Conservation (phyloP, 2,329 filamentous ascomycete species). For the Lachnellula cervina region DNA sequence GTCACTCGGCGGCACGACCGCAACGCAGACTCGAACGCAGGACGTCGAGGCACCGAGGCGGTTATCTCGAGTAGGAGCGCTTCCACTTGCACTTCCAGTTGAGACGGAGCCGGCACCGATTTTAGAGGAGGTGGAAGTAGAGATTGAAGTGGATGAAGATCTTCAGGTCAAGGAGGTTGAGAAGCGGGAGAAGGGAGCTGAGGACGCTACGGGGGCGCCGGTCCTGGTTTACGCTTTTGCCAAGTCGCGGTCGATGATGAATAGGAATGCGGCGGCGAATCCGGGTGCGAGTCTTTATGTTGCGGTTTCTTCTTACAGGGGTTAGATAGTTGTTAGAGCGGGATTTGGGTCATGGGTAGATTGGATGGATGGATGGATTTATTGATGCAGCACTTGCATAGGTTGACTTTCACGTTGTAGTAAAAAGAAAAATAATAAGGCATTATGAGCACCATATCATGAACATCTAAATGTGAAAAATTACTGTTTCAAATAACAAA, state of each 20-base stretch:
- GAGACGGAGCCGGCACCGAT: not conserved
- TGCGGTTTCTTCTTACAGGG: not conserved
- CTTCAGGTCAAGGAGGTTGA: not conserved
- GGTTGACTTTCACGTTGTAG: too few relatives aligned
- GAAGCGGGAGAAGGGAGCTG: not conserved
- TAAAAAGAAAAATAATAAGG: too few relatives aligned
- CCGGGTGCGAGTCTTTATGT: not conserved
- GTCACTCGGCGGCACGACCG: too few relatives aligned
- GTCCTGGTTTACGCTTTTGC: not conserved
- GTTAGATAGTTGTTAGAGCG: not conserved
- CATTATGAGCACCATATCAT: too few relatives aligned
- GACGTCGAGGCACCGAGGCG: too few relatives aligned
- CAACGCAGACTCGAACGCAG: too few relatives aligned
- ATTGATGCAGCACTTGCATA: not conserved
- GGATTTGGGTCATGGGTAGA: not conserved
- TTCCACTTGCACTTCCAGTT: not conserved
- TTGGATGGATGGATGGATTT: not conserved
- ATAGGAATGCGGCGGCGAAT: not conserved
- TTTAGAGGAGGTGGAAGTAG: not conserved
- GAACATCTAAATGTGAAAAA: too few relatives aligned
- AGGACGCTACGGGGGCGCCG: not conserved
- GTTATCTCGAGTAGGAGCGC: not conserved
- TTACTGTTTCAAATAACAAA: too few relatives aligned
- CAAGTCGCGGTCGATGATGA: not conserved
- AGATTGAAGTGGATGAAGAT: not conserved